These are phyloP conservation scores for Arthroderma sp. DNA, from an alignment of 2,329 filamentous ascomycete species.

Conservation along the genomic window DNA sequence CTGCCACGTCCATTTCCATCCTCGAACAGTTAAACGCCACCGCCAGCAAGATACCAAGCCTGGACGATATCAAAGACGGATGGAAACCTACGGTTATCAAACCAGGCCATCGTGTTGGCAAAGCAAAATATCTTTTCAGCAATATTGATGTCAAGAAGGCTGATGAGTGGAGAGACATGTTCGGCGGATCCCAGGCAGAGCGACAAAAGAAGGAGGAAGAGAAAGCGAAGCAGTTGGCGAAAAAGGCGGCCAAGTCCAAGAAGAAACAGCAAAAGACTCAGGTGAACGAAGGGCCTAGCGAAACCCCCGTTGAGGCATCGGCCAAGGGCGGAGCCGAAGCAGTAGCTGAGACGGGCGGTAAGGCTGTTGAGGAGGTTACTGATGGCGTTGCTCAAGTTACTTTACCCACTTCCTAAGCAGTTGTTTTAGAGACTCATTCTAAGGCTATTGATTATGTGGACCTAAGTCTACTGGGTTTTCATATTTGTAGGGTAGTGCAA, in stretches of 20 bases:
- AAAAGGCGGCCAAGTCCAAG: conserved; percentile 17
- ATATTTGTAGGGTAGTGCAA: neutral
- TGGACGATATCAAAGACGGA: conserved; percentile 39
- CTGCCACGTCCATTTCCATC: conserved; percentile 62
- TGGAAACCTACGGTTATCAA: conserved; percentile 52
- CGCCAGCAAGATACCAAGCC: conserved; percentile 47
- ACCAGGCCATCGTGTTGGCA: conserved; percentile 68
- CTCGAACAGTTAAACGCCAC: conserved; percentile 59
- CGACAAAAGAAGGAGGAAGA: conserved; percentile 59
- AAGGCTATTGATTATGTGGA: too few relatives aligned
- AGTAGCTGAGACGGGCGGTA: conserved; percentile 21
- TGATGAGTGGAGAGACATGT: conserved; percentile 69
- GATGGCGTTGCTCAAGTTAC: conserved; percentile 35
- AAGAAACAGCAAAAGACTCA: conserved; percentile 10
- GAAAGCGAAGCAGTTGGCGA: conserved; percentile 29
- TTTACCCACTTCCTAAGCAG: conserved; percentile 28
- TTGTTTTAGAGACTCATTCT: neutral
- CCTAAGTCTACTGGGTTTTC: neutral
- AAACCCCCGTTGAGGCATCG: conserved; percentile 23
- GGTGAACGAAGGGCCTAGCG: neutral
- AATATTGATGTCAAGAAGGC: conserved; percentile 71
- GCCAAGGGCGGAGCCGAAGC: conserved; percentile 26
- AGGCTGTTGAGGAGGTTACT: conserved; percentile 29
- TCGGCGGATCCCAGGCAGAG: conserved; percentile 53
- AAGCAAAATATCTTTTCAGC: conserved; percentile 69